Evolutionary conservation across 2,329 filamentous ascomycete species (phyloP).

Genomic region (Aspergillus intermedius): DNA sequence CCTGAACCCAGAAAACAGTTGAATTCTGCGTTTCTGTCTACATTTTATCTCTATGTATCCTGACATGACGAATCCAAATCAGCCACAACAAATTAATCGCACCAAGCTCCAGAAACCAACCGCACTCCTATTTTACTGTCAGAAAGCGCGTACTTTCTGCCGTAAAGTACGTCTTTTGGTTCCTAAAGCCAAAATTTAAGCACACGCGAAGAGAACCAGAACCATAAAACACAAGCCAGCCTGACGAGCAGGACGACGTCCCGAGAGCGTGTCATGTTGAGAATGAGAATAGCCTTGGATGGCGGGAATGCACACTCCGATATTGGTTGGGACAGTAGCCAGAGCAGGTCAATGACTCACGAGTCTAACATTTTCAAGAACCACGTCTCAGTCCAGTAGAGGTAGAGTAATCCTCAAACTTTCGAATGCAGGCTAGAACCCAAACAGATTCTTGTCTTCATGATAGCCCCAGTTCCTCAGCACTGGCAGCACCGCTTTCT

Average conservation of each 20-base stretch:
- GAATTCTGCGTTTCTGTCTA: no score
- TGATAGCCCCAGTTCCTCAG: slow-evolving; percentile 42
- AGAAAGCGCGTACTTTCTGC: not conserved
- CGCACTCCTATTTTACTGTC: not conserved
- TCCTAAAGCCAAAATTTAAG: not conserved
- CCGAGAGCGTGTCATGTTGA: not conserved
- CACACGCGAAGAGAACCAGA: not conserved
- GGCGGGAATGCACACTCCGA: no score
- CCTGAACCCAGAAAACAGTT: no score
- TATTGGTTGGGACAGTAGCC: not conserved
- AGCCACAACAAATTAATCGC: no score
- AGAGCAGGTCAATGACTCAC: no score
- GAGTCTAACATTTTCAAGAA: not conserved
- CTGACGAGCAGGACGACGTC: not conserved
- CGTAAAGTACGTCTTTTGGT: not conserved
- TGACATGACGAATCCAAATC: no score
- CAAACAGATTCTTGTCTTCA: slow-evolving; percentile 42
- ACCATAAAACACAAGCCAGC: not conserved
- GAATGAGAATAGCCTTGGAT: not conserved
- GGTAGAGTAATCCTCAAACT: no score
- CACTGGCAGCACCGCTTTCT: slow-evolving; percentile 46
- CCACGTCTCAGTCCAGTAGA: not conserved
- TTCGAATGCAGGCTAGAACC: slow-evolving; percentile 11
- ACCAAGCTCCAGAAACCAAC: no score
- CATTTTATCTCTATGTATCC: no score